Evolutionary conservation across 2,329 filamentous ascomycete species (phyloP), one percentile per base, ranked within the genome.

Genomic region (Botrytis pseudocinerea): DNA sequence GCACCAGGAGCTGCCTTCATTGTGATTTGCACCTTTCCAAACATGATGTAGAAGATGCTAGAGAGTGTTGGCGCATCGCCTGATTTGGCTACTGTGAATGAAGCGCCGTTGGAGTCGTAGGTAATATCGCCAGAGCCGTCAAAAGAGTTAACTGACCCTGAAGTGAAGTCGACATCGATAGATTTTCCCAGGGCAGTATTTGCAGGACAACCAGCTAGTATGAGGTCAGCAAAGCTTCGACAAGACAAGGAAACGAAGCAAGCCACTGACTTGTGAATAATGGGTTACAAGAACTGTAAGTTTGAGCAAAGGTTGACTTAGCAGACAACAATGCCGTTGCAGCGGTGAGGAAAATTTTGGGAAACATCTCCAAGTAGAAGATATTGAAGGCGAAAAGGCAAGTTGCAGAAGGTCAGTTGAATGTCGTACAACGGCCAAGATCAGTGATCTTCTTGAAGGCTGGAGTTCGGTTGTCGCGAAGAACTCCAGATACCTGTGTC

Each of bases 1-100:
- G 89, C 90, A 12, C 96, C 96, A 0, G 94, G 91, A 16, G 96
- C 94, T 40, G 93, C 90, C 83, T 95, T 95, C 85, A 98, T 87
- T 46, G 89, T 91, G 77, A 95, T 89, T 77, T 97, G 92, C 80
- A 98, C 93, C 76, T 91, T 92, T 77, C 96, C 96, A 82, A 98
- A 99, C 96, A 99, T 98, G 85, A 99, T 97, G 86, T 98, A 98
- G 89, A 97, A 98, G 79, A 96, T 89, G 75, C 94, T 97, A 76
- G 88, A 88, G 75, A 99, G 89, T 82, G 95, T 92, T 0, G 96
- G 96, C 4, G 94, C 89, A 80, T 99, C 93, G 73, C 95, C 95
- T 69, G 90, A 87, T 80, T 90, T 85, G 70, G 89, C 83, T 70
- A 99, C 91, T 40, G 93, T 94, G 82, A 99, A 97, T 25, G 88